These are phyloP conservation scores for Graphiopsis chlorocephala DNA, from an alignment of 2,329 filamentous ascomycete genomes.

Conservation along the genomic window DNA sequence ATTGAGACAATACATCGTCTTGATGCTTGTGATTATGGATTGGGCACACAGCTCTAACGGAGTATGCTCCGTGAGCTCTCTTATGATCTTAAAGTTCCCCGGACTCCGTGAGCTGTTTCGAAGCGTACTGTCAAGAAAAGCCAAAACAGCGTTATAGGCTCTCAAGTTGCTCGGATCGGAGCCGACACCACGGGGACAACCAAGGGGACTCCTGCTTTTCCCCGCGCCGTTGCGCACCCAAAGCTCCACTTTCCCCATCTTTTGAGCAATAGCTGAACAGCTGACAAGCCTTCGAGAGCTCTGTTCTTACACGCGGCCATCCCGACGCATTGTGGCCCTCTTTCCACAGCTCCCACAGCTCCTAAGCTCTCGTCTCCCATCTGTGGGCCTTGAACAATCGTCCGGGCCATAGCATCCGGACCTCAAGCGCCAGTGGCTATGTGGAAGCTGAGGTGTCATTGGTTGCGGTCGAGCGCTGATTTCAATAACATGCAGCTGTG, in stretches of 20 bases:
- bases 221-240: not conserved
- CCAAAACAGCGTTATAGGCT: not conserved
- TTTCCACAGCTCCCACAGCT: not conserved
- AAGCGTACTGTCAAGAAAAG: not conserved
- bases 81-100: not conserved
- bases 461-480: conserved; percentile 12
- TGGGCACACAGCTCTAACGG: not conserved
- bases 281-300: not conserved
- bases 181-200: too few species aligned
- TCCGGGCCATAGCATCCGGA: not conserved
- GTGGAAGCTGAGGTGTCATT: not conserved
- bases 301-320: not conserved
- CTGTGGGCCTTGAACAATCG: not conserved
- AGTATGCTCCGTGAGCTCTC: not conserved
- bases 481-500: not conserved
- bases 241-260: conserved; percentile 4
- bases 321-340: not conserved
- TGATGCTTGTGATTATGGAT: not conserved
- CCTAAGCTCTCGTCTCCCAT: not conserved
- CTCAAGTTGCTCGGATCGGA: not conserved
- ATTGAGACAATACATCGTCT: not conserved
- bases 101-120: not conserved
- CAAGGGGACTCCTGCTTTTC: not conserved
- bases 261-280: not conserved
- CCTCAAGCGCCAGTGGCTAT: conserved; percentile 3